Conservation (phyloP, 2,329 filamentous ascomycete species). For the Ceratocystis eucalypticola region DNA sequence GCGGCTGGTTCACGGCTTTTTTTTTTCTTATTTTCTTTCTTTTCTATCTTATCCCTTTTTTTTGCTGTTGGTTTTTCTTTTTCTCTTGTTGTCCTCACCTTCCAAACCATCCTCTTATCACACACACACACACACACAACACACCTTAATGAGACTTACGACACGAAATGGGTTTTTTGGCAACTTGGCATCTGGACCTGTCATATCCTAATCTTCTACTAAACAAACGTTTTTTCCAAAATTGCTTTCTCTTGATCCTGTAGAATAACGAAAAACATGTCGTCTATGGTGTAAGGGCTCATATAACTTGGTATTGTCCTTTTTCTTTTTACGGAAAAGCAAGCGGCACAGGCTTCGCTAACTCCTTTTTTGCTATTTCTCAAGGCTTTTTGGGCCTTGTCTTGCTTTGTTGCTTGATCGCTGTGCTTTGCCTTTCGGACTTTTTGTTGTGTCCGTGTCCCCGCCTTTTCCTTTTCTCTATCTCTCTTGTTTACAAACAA, state of each 20-base stretch:
- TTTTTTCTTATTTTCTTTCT: neutral
- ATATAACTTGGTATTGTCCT: too few relatives aligned
- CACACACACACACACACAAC: neutral
- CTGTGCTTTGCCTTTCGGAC: neutral
- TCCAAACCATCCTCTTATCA: neutral
- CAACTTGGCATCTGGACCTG: constrained; percentile 7
- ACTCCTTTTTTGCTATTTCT: neutral
- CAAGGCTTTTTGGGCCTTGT: neutral
- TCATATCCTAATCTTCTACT: constrained; percentile 10
- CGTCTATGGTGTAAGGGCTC: too few relatives aligned
- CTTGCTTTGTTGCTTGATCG: neutral
- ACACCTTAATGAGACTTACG: constrained; percentile 13
- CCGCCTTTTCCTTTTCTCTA: neutral
- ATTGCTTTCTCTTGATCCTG: neutral
- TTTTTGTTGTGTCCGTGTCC: neutral
- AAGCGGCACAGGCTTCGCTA: neutral
- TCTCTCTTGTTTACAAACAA: neutral
- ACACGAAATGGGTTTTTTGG: constrained; percentile 12
- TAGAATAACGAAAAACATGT: neutral
- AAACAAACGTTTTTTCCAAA: constrained; percentile 1
- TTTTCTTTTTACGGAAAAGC: neutral
- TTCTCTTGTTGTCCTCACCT: neutral
- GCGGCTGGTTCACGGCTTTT: constrained; percentile 13
- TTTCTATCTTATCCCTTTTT: neutral
- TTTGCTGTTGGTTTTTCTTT: neutral